A percentile compares a stretch with the other conserved stretches of the same genome.
phyloP scores from a whole-genome alignment of 768 basidiomycete species.

The Vararia minispora region DNA sequence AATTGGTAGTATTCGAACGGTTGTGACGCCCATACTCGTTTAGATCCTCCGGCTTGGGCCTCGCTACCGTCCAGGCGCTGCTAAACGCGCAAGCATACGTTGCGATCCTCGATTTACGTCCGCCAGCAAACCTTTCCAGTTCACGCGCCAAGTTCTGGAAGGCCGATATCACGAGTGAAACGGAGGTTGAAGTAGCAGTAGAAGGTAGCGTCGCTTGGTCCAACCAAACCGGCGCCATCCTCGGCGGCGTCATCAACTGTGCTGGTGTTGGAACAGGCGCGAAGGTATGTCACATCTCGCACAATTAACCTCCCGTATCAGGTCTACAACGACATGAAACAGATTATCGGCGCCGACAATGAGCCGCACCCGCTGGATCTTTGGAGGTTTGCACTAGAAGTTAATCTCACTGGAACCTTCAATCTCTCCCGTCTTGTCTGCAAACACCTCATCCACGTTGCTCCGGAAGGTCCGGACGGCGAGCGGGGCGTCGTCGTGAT shows the following conservation, averaged over 20 bases:
- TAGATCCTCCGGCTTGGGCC: slow-evolving; percentile 48
- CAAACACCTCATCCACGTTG: slow-evolving; percentile 35
- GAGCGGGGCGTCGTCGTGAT: slow-evolving; percentile 51
- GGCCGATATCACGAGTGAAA: slow-evolving; percentile 18
- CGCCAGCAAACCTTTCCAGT: slow-evolving; percentile 16
- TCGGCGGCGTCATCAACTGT: slow-evolving; percentile 52
- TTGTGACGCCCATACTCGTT: too few species aligned
- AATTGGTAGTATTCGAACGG: too few species aligned
- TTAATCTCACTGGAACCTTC: slow-evolving; percentile 51
- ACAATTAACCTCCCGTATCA: neutral
- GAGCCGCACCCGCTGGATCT: slow-evolving; percentile 36
- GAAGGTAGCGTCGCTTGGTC: slow-evolving; percentile 15
- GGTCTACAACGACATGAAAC: slow-evolving; percentile 3
- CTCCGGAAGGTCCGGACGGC: slow-evolving; percentile 33
- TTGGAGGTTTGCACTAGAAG: slow-evolving; percentile 40
- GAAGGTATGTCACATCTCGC: slow-evolving; percentile 11
- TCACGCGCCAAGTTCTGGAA: slow-evolving; percentile 10
- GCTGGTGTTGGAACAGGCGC: slow-evolving; percentile 37
- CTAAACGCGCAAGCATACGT: slow-evolving; percentile 21
- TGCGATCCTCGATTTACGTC: slow-evolving; percentile 39
- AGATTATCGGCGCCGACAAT: slow-evolving; percentile 37
- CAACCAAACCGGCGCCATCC: slow-evolving; percentile 25
- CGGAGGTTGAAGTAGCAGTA: slow-evolving; percentile 18
- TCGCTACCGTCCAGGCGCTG: slow-evolving; percentile 38
- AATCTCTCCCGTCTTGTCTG: slow-evolving; percentile 45